A percentile compares a stretch with the other conserved stretches of the same genome.
phyloP scores from a whole-genome alignment of 2,329 filamentous ascomycete species.

The Dactylonectria estremocensis region DNA sequence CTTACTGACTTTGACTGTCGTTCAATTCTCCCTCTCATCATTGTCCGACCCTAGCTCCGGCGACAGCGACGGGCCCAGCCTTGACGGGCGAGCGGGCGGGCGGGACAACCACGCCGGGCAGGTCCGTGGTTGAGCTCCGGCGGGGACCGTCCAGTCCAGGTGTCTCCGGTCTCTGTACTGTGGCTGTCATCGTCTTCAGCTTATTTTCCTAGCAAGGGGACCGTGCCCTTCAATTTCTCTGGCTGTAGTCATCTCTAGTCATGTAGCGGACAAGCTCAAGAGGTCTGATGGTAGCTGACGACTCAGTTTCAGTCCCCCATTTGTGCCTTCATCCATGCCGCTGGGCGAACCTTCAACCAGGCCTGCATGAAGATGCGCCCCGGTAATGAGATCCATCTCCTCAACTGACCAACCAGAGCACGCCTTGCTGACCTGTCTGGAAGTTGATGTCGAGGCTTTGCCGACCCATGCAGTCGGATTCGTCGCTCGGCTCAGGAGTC shows the following conservation, averaged over 20 bases:
- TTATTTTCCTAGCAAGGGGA: slow-evolving; percentile 21
- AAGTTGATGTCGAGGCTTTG: slow-evolving; percentile 30
- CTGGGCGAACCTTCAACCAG: slow-evolving; percentile 13
- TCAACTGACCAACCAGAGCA: slow-evolving; percentile 27
- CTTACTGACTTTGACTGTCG: slow-evolving; percentile 21
- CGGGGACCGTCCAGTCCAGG: slow-evolving; percentile 17
- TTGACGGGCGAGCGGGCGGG: slow-evolving; percentile 34
- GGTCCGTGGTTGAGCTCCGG: slow-evolving; percentile 29
- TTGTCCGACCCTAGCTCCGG: slow-evolving; percentile 32
- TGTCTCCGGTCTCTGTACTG: slow-evolving; percentile 14
- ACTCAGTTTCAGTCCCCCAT: slow-evolving; percentile 14
- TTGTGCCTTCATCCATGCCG: slow-evolving; percentile 37
- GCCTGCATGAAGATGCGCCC: slow-evolving; percentile 26
- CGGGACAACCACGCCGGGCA: slow-evolving; percentile 32
- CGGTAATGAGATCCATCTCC: slow-evolving; percentile 33
- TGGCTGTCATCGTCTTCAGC: slow-evolving; percentile 31
- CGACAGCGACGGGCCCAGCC: slow-evolving; percentile 38
- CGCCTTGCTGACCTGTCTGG: slow-evolving; percentile 14
- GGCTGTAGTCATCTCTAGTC: slow-evolving; percentile 10
- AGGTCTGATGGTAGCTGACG: slow-evolving; percentile 11
- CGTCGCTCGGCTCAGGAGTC: slow-evolving; percentile 26
- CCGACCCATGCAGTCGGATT: slow-evolving; percentile 36
- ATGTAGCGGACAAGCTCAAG: not conserved
- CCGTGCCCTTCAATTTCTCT: slow-evolving; percentile 20
- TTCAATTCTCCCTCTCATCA: slow-evolving; percentile 15